Base-by-base conservation (phyloP, 768 basidiomycete genomes). In the Lactarius evosmus region DNA sequence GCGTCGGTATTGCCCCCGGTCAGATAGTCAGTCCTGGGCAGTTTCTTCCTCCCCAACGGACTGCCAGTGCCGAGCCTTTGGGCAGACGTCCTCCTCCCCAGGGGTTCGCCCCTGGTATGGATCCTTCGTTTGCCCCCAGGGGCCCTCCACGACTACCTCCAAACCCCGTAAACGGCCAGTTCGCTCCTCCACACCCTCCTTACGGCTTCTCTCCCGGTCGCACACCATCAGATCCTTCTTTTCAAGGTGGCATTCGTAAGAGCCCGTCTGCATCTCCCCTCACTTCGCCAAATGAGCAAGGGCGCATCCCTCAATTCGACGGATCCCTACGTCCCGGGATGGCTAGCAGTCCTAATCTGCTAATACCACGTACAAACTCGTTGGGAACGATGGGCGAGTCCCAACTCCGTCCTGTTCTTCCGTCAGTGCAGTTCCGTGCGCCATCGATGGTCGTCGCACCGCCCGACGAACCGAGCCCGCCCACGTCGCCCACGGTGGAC, bases 381-480 rank as follows among this genome's bases (percentile, higher is more conserved):
- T 70, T 70, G 16, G 72, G 70, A 41, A 74, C 72, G 40, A 36
- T 72, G 51, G 63, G 66, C 16, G 74, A 68, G 51, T 78, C 80
- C 8, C 79, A 78, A 56, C 76, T 79, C 12, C 83, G 84, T 32
- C 78, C 84, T 1, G 69, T 89, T 63, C 75, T 87, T 19, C 89
- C 90, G 22, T 89, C 89, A 14, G 81, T 83, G 27, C 82, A 85
- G 66, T 78, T 82, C 60, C 80, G 83, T 50, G 75, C 80, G 4
- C 75, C 79, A 32, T 85, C 87, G 1, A 75, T 82, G 70, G 75
- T 75, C 14, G 80, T 81, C 38, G 76, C 79, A 19, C 83, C 84
- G 0, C 82, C 84, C 66, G 80, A 82, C 53, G 87, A 87, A 61
- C 85, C 87, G 34, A 93, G 91, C 71, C 95, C 96, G 40, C 95